These are phyloP conservation scores for Trichosporon sp. DNA, from an alignment of 1,284 basidiomycete species.

Conservation along the genomic window DNA sequence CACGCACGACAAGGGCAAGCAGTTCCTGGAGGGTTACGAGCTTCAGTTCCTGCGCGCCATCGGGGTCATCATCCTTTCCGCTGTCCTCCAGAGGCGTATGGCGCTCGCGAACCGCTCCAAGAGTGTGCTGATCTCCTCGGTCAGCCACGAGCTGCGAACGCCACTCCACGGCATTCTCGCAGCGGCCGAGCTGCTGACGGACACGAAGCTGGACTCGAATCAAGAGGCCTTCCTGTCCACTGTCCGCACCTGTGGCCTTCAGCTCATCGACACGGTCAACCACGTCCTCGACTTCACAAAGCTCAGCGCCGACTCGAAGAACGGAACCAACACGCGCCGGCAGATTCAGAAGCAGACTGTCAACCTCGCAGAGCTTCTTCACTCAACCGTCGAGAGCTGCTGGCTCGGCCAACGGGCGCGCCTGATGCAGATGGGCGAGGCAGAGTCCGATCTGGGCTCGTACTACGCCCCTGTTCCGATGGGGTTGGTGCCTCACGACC, in stretches of 20 bases:
- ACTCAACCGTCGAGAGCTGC: constrained; percentile 90
- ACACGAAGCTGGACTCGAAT: constrained; percentile 72
- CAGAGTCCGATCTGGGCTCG: constrained; percentile 75
- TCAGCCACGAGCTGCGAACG: constrained; percentile 88
- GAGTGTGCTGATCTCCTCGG: constrained; percentile 56
- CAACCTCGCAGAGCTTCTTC: constrained; percentile 82
- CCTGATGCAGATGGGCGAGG: constrained; percentile 53
- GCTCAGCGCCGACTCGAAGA: constrained; percentile 79
- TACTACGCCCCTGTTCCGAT: constrained; percentile 69
- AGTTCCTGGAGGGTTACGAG: constrained; percentile 85
- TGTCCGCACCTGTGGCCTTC: constrained; percentile 51
- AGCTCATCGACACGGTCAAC: constrained; percentile 65
- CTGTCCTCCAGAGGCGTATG: constrained; percentile 87
- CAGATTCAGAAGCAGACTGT: constrained; percentile 67
- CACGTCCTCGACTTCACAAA: constrained; percentile 97
- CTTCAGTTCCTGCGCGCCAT: constrained; percentile 80
- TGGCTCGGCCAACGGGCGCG: constrained; percentile 89
- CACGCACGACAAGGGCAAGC: constrained; percentile 69
- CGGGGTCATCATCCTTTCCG: constrained; percentile 91
- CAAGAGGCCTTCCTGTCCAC: constrained; percentile 77
- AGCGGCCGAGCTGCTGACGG: constrained; percentile 79
- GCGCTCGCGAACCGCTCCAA: constrained; percentile 78
- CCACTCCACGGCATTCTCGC: constrained; percentile 87
- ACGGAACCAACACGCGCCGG: constrained; percentile 27
- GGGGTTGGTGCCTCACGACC: constrained; percentile 52